These are phyloP conservation scores for Monosporascus sp. DNA, from an alignment of 2,329 filamentous ascomycete species.

Conservation along the genomic window DNA sequence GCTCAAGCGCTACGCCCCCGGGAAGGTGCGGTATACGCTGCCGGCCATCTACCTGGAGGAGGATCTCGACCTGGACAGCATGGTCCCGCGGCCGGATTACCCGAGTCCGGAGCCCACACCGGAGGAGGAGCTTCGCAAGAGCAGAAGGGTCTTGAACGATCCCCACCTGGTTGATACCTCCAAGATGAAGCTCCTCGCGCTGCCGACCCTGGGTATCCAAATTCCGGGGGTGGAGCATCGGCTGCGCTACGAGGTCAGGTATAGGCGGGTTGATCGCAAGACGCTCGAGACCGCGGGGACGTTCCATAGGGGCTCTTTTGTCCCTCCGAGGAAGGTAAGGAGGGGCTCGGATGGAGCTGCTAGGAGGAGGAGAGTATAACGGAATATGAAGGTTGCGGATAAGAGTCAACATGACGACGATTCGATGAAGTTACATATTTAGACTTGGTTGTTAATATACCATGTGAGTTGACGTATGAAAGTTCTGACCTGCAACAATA, in stretches of 20 bases:
- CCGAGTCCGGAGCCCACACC: conserved; percentile 6
- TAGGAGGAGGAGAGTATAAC: background rate
- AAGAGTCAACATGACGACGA: no score
- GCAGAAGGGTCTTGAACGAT: background rate
- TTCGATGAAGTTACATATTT: no score
- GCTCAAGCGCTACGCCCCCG: conserved; percentile 46
- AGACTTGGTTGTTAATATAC: no score
- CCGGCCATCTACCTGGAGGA: conserved; percentile 46
- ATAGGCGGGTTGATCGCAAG: conserved; percentile 41
- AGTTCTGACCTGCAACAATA: no score
- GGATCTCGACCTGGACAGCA: conserved; percentile 23
- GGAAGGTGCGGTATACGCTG: conserved; percentile 49
- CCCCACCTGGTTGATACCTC: conserved; percentile 9
- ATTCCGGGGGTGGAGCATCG: conserved; percentile 42
- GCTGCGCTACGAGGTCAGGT: conserved; percentile 45
- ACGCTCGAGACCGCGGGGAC: conserved; percentile 26
- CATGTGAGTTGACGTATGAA: no score
- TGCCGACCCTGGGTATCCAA: conserved; percentile 46
- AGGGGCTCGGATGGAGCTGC: background rate
- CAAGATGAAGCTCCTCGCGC: conserved; percentile 40
- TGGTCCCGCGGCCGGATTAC: conserved; percentile 10
- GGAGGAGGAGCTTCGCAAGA: background rate
- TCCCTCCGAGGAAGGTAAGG: background rate
- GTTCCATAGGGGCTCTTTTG: conserved; percentile 10
- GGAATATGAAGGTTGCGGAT: no score